Percentiles rank a stretch among this genome's conserved stretches.
Conservation (phyloP, 2,329 filamentous ascomycete species). For the Monilinia aucupariae region DNA sequence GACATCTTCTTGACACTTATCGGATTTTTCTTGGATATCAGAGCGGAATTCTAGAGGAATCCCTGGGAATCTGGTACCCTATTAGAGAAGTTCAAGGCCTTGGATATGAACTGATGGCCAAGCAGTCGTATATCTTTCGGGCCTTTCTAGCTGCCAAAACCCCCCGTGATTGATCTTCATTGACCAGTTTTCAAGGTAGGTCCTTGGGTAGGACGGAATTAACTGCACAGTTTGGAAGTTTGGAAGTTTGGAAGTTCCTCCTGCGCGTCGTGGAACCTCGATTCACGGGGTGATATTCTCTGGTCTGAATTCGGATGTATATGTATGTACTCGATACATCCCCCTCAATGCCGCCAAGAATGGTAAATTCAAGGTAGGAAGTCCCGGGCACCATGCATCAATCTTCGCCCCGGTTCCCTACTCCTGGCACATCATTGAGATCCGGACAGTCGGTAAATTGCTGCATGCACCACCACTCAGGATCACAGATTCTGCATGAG, state of each 20-base stretch:
- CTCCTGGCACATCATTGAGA: slow-evolving; percentile 2
- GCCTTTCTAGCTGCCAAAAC: not conserved
- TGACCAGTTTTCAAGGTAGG: no score
- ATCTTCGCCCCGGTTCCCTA: not conserved
- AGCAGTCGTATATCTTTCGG: not conserved
- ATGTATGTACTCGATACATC: not conserved
- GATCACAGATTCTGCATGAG: not conserved
- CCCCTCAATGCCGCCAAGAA: not conserved
- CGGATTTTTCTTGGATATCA: not conserved
- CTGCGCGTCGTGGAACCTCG: not conserved
- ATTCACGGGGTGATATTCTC: not conserved
- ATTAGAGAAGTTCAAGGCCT: not conserved
- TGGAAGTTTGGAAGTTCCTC: not conserved
- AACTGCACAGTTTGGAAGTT: no score
- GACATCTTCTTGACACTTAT: not conserved
- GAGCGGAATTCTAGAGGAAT: not conserved
- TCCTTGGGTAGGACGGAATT: no score
- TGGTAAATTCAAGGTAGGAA: not conserved
- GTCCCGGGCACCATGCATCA: not conserved
- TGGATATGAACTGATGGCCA: not conserved
- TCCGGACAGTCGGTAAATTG: not conserved
- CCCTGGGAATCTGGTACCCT: not conserved
- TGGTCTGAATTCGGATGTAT: no score
- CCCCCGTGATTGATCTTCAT: not conserved
- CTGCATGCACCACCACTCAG: not conserved